phyloP scores from a whole-genome alignment of 1,284 basidiomycete species.

The Psilocybe mexicana region DNA sequence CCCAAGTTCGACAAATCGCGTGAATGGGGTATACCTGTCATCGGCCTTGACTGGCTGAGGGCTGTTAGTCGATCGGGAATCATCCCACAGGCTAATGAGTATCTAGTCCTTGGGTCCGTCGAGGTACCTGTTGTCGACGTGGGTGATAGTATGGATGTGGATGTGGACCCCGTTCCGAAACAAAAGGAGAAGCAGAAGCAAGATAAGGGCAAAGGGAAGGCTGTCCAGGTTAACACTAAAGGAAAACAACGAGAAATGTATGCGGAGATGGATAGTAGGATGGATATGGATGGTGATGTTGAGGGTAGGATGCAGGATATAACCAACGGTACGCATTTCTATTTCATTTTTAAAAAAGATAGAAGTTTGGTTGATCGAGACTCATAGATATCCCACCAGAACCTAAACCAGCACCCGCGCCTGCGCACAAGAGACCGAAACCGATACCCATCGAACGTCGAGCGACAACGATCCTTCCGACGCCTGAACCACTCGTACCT shows the following conservation, averaged over 20 bases:
- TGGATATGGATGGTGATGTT: conserved; percentile 22
- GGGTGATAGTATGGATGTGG: too few species aligned
- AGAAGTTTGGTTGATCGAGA: not conserved
- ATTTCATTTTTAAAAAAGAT: not conserved
- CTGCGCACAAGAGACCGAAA: conserved; percentile 4
- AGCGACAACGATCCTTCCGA: conserved; percentile 19
- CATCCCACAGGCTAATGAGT: conserved; percentile 36
- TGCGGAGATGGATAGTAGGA: conserved; percentile 18
- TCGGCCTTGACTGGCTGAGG: conserved; percentile 64
- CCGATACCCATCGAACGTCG: conserved; percentile 19
- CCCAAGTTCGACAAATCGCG: conserved; percentile 71
- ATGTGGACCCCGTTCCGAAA: too few species aligned
- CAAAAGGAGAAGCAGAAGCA: not conserved
- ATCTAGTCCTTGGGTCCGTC: conserved; percentile 26
- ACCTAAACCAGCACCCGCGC: not conserved
- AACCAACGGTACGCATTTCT: conserved; percentile 34
- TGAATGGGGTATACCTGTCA: conserved; percentile 68
- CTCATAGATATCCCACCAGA: conserved; percentile 3
- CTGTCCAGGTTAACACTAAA: not conserved
- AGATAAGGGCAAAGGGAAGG: conserved; percentile 29
- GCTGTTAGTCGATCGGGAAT: conserved; percentile 48
- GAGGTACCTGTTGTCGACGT: not conserved
- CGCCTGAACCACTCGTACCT: conserved; percentile 3
- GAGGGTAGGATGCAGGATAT: conserved; percentile 36
- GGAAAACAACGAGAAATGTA: conserved; percentile 17